Conservation (phyloP, 805 yeast genomes). For the Wickerhamiella kurtzmanii region DNA sequence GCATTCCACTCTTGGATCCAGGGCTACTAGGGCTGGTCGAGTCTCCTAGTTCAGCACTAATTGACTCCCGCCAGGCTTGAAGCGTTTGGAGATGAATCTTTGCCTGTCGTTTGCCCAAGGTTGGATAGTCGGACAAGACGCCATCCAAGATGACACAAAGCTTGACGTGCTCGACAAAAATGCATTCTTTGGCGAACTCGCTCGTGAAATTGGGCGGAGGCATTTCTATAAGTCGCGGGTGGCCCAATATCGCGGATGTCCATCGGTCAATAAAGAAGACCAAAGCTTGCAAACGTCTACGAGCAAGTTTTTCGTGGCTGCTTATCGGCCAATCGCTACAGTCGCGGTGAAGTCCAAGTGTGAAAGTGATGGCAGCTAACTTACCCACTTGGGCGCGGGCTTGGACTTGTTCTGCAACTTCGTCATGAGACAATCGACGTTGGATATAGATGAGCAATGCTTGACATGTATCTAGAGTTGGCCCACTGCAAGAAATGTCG, state of each 20-base stretch:
- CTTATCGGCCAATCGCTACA: slow-evolving; percentile 26
- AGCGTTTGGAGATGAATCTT: slow-evolving; percentile 15
- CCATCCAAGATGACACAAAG: slow-evolving; percentile 22
- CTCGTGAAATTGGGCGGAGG: slow-evolving; percentile 7
- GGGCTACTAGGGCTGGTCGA: slow-evolving; percentile 20
- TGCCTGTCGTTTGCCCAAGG: slow-evolving; percentile 10
- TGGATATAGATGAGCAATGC: slow-evolving; percentile 24
- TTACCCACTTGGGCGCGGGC: slow-evolving; percentile 20
- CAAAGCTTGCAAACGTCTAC: slow-evolving; percentile 26
- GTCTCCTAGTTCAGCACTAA: slow-evolving; percentile 20
- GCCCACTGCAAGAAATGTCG: slow-evolving; percentile 20
- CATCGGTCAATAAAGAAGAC: slow-evolving; percentile 28
- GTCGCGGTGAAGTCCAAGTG: slow-evolving; percentile 26
- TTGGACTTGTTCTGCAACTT: slow-evolving; percentile 21
- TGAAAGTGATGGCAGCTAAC: slow-evolving; percentile 22
- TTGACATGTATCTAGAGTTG: slow-evolving; percentile 24
- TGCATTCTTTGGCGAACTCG: slow-evolving; percentile 19
- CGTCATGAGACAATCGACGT: slow-evolving; percentile 22
- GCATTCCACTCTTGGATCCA: slow-evolving; percentile 23
- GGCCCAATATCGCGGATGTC: slow-evolving; percentile 24
- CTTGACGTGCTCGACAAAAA: slow-evolving; percentile 20
- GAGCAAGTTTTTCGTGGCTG: slow-evolving; percentile 21
- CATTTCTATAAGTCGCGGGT: slow-evolving; percentile 19
- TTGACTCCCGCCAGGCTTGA: slow-evolving; percentile 17
- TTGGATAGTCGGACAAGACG: slow-evolving; percentile 12